Evolutionary conservation across 768 basidiomycete genomes (phyloP).

Genomic region (Rhizopogon salebrosus): DNA sequence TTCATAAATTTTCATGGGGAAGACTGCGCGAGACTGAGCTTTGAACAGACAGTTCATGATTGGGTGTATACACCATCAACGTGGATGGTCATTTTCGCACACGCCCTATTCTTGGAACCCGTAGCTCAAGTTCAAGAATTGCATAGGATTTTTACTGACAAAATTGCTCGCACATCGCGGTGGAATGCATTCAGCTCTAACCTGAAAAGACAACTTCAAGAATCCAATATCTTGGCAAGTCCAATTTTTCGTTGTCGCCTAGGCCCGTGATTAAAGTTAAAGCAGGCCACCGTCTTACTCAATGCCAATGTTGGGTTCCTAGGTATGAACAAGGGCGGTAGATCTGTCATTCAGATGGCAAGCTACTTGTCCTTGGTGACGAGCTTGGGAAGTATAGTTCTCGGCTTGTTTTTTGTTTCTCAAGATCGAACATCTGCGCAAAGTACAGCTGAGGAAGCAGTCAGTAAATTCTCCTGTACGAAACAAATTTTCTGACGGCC

Average conservation of each 20-base stretch:
- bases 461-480: conserved; percentile 19
- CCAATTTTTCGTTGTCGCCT: not conserved
- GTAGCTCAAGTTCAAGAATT: conserved; percentile 40
- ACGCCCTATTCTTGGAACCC: conserved; percentile 46
- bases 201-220: conserved; percentile 44
- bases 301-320: conserved; percentile 57
- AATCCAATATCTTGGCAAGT: conserved; percentile 47
- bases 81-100: conserved; percentile 33
- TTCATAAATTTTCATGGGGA: conserved; percentile 41
- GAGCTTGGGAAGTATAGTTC: conserved; percentile 37
- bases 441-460: conserved; percentile 28
- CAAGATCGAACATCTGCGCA: conserved; percentile 32
- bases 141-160: conserved; percentile 46
- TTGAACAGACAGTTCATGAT: conserved; percentile 27
- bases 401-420: conserved; percentile 39
- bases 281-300: conserved; percentile 50
- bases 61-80: conserved; percentile 24
- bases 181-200: conserved; percentile 43
- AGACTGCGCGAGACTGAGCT: conserved; percentile 35
- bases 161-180: conserved; percentile 30
- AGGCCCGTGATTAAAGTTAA: not conserved
- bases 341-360: conserved; percentile 30
- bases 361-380: conserved; percentile 39
- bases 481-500: not conserved
- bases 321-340: conserved; percentile 33